phyloP scores from a whole-genome alignment of 148 eudicot genomes.

The Vaccinium macrocarpon region DNA sequence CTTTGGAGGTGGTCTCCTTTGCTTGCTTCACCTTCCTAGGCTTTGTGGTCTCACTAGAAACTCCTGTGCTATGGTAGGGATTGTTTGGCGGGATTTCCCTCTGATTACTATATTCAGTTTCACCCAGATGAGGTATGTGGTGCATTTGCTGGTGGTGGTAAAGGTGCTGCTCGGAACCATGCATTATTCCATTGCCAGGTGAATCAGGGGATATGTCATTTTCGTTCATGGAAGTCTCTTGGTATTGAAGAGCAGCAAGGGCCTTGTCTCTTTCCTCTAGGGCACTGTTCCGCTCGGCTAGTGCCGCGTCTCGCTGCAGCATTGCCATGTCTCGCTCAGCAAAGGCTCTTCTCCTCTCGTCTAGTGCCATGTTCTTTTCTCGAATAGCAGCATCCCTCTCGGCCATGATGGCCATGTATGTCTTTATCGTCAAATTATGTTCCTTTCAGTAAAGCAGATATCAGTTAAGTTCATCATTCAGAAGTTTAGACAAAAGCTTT shows the following conservation, averaged over 20 bases:
- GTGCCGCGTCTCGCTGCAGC: constrained; percentile 45
- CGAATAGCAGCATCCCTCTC: constrained; percentile 52
- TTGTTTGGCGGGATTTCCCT: constrained; percentile 16
- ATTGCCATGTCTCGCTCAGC: constrained; percentile 51
- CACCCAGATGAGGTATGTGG: constrained; percentile 10
- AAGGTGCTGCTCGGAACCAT: constrained; percentile 22
- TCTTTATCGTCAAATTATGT: constrained; percentile 44
- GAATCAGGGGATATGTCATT: constrained; percentile 24
- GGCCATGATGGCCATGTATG: constrained; percentile 50
- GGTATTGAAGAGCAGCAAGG: constrained; percentile 24
- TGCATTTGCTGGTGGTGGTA: constrained; percentile 28
- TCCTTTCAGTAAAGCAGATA: constrained; percentile 25
- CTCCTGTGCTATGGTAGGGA: constrained; percentile 6
- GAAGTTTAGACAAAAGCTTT: neutral
- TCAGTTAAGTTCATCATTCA: constrained; percentile 1
- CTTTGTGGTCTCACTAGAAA: constrained; percentile 22
- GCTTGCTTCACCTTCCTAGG: constrained; percentile 32
- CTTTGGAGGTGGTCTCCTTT: constrained; percentile 23
- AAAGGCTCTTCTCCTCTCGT: constrained; percentile 49
- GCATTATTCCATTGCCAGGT: constrained; percentile 12
- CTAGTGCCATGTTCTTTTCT: constrained; percentile 44
- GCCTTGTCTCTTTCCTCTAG: constrained; percentile 41
- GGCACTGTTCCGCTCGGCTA: constrained; percentile 42
- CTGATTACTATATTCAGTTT: constrained; percentile 16
- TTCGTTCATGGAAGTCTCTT: constrained; percentile 36